phyloP scores from a whole-genome alignment of 2,329 filamentous ascomycete genomes.

The Cercospora sojina region DNA sequence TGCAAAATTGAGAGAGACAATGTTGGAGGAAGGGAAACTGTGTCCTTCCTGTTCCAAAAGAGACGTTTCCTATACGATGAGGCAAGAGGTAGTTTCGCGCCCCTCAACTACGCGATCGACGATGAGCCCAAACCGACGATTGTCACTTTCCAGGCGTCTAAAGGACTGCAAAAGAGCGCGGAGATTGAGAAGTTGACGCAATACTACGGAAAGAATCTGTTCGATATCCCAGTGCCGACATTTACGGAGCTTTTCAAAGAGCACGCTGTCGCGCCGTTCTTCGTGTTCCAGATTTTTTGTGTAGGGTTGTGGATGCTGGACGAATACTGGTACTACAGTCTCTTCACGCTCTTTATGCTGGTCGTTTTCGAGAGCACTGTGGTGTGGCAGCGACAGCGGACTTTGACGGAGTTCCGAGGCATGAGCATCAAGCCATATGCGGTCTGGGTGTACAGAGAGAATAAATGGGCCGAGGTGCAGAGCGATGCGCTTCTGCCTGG shows the following conservation, averaged over 20 bases:
- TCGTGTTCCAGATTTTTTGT: slow-evolving; percentile 98
- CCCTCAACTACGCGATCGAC: slow-evolving; percentile 81
- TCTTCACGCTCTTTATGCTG: slow-evolving; percentile 98
- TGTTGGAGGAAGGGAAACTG: slow-evolving; percentile 69
- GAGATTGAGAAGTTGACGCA: slow-evolving; percentile 79
- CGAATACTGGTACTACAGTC: slow-evolving; percentile 99
- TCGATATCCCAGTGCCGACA: slow-evolving; percentile 95
- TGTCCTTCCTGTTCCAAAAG: slow-evolving; percentile 97
- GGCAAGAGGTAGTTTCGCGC: slow-evolving; percentile 71
- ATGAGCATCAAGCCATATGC: slow-evolving; percentile 99
- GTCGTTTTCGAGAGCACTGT: slow-evolving; percentile 97
- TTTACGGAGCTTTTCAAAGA: slow-evolving; percentile 97
- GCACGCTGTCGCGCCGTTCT: slow-evolving; percentile 97
- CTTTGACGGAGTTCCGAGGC: slow-evolving; percentile 90
- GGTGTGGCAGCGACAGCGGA: slow-evolving; percentile 97
- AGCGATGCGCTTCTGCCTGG: slow-evolving; percentile 92
- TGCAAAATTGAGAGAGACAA: slow-evolving; percentile 76
- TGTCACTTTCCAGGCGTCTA: slow-evolving; percentile 73
- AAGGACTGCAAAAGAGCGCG: slow-evolving; percentile 70
- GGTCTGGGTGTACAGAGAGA: slow-evolving; percentile 82
- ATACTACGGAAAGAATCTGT: slow-evolving; percentile 93
- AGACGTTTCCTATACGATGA: slow-evolving; percentile 85
- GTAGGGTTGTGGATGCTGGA: slow-evolving; percentile 98
- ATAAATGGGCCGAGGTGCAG: slow-evolving; percentile 82
- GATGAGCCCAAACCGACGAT: slow-evolving; percentile 77